These are phyloP conservation scores for Trichoderma arundinaceum DNA, from an alignment of 2,329 filamentous ascomycete species.

Conservation along the genomic window DNA sequence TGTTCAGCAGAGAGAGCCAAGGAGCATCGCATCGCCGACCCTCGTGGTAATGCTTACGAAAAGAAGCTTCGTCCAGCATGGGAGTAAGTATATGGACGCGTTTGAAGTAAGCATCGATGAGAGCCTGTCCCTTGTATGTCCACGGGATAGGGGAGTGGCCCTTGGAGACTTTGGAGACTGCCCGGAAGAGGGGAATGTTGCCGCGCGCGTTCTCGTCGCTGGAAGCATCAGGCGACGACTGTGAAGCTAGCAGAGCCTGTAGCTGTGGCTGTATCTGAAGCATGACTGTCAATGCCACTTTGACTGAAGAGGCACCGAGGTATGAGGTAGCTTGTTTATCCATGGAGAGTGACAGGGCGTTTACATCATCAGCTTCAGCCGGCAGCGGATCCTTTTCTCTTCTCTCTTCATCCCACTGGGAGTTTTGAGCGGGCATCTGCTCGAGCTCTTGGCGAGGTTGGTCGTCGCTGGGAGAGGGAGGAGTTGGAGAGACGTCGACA, in stretches of 20 bases:
- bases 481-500: slow-evolving; percentile 35
- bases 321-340: slow-evolving; percentile 63
- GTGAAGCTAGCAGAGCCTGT: slow-evolving; percentile 37
- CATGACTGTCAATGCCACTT: slow-evolving; percentile 66
- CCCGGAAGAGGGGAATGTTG: slow-evolving; percentile 5
- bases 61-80: slow-evolving; percentile 63
- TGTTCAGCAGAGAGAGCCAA: slow-evolving; percentile 66
- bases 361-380: slow-evolving; percentile 62
- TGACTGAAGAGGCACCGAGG: slow-evolving; percentile 68
- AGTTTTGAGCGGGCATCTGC: slow-evolving; percentile 69
- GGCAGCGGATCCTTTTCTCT: slow-evolving; percentile 61
- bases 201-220: slow-evolving; percentile 3
- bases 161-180: slow-evolving; percentile 8
- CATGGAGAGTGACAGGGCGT: slow-evolving; percentile 64
- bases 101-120: slow-evolving; percentile 62
- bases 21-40: slow-evolving; percentile 58
- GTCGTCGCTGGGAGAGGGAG: neutral
- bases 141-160: slow-evolving; percentile 7
- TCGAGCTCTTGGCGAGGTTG: slow-evolving; percentile 65
- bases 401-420: slow-evolving; percentile 70
- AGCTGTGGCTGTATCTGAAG: slow-evolving; percentile 43
- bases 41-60: slow-evolving; percentile 59
- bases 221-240: neutral
- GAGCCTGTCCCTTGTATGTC: slow-evolving; percentile 24
- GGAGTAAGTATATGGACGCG: slow-evolving; percentile 60